Conservation (phyloP, 116 monocot genomes). For the Posidonia oceanica region DNA sequence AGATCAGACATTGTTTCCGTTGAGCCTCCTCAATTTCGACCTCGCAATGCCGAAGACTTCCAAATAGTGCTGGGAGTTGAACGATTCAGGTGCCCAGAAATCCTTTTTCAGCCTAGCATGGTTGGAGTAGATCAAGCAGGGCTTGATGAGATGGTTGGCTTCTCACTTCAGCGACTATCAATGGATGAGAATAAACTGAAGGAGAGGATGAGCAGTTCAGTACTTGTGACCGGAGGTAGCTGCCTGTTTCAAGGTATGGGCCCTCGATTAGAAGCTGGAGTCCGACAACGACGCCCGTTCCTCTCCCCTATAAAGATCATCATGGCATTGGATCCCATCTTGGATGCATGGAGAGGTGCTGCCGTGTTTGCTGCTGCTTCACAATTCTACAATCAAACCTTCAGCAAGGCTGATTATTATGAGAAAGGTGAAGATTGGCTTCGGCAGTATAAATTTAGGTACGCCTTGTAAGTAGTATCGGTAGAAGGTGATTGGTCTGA, state of each 20-base stretch:
- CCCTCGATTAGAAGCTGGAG: conserved; percentile 56
- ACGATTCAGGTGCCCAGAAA: conserved; percentile 81
- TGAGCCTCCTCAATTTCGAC: conserved; percentile 25
- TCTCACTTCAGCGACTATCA: conserved; percentile 50
- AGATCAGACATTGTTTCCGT: conserved; percentile 21
- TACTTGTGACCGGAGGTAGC: conserved; percentile 75
- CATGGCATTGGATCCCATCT: conserved; percentile 48
- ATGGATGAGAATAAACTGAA: conserved; percentile 18
- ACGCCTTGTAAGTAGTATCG: conserved; percentile 23
- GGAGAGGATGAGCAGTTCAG: conserved; percentile 49
- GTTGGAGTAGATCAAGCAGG: conserved; percentile 83
- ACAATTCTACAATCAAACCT: conserved; percentile 46
- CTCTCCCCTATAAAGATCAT: conserved; percentile 60
- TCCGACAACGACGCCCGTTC: conserved; percentile 51
- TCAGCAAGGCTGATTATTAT: conserved; percentile 71
- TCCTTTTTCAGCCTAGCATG: conserved; percentile 83
- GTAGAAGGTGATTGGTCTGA: neutral
- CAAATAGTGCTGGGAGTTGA: conserved; percentile 61
- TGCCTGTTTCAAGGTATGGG: conserved; percentile 59
- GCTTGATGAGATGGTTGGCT: conserved; percentile 69
- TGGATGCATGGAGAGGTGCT: conserved; percentile 97
- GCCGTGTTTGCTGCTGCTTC: conserved; percentile 41
- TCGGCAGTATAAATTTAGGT: conserved; percentile 43
- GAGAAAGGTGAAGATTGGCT: conserved; percentile 77
- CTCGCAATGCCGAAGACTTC: conserved; percentile 63